Conservation (phyloP, 2,329 filamentous ascomycete species). For the Epicoccum sorghinum region DNA sequence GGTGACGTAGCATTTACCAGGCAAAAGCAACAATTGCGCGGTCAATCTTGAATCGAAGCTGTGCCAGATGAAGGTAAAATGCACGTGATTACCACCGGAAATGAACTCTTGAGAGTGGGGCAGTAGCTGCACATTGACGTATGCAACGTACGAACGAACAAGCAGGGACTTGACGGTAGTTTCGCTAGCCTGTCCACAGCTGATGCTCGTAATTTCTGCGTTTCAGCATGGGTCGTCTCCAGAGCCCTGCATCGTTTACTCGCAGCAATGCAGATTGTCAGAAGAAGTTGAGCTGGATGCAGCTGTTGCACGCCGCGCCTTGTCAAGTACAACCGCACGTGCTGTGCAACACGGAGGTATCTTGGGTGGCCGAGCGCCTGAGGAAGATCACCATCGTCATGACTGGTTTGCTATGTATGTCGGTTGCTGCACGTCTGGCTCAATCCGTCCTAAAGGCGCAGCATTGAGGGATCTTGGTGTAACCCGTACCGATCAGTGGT, state of each 20-base stretch:
- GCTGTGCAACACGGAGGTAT: constrained; percentile 28
- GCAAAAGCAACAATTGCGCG: background rate
- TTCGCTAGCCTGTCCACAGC: constrained; percentile 21
- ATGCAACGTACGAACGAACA: constrained; percentile 17
- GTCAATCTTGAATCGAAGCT: background rate
- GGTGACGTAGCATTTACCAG: constrained; percentile 1
- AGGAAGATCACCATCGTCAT: constrained; percentile 25
- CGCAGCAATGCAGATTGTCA: constrained; percentile 8
- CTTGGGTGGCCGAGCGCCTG: constrained; percentile 16
- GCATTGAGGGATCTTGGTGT: constrained; percentile 31
- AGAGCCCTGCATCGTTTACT: constrained; percentile 16
- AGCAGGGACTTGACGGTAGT: constrained; percentile 8
- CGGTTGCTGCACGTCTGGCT: constrained; percentile 40
- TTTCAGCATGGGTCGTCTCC: constrained; percentile 28
- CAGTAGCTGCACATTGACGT: constrained; percentile 38
- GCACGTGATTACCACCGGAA: constrained; percentile 29
- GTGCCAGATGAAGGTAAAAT: constrained; percentile 11
- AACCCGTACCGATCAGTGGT: constrained; percentile 34
- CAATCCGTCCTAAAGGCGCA: constrained; percentile 31
- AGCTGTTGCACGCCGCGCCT: constrained; percentile 10
- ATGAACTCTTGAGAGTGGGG: background rate
- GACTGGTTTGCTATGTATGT: constrained; percentile 27
- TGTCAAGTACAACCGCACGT: constrained; percentile 29
- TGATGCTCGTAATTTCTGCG: constrained; percentile 22
- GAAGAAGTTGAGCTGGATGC: constrained; percentile 2